Percentiles rank a stretch among this genome's conserved stretches.
phyloP scores from a whole-genome alignment of 139 green algal species.

The Parachlorella kessleri region DNA sequence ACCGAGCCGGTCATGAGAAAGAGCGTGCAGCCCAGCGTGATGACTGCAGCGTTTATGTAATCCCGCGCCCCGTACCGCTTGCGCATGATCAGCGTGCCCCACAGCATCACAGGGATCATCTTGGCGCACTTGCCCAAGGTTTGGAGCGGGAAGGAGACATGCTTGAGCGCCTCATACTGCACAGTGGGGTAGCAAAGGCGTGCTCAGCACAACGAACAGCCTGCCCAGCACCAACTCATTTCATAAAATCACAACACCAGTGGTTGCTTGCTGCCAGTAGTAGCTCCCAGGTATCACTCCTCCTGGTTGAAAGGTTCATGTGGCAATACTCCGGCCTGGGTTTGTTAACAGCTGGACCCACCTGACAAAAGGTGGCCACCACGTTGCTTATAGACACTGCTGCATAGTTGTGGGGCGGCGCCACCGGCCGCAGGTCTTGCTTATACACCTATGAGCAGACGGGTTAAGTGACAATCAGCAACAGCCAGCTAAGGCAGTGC shows the following conservation, averaged over 20 bases:
- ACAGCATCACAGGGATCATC: conserved; percentile 98
- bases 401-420: conserved; percentile 73
- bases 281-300: too few species aligned
- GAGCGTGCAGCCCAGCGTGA: conserved; percentile 88
- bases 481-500: background rate
- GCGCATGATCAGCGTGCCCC: conserved; percentile 88
- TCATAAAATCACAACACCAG: too few species aligned
- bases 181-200: too few species aligned
- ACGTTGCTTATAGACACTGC: conserved; percentile 91
- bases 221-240: too few species aligned
- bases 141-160: conserved; percentile 96
- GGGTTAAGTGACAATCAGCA: background rate
- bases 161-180: conserved; percentile 99
- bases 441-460: conserved; percentile 26
- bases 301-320: too few species aligned
- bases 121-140: conserved; percentile 97
- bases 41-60: conserved; percentile 70
- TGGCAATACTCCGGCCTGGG: too few species aligned
- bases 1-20: conserved; percentile 71
- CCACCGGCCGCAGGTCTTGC: conserved; percentile 49
- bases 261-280: too few species aligned
- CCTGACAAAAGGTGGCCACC: conserved; percentile 94
- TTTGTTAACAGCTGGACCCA: too few species aligned
- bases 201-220: too few species aligned
- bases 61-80: conserved; percentile 88